Percentiles rank a stretch among this genome's conserved stretches.
Conservation (phyloP, 495 filamentous ascomycete species). For the Hypoxylon crocopeplum region DNA sequence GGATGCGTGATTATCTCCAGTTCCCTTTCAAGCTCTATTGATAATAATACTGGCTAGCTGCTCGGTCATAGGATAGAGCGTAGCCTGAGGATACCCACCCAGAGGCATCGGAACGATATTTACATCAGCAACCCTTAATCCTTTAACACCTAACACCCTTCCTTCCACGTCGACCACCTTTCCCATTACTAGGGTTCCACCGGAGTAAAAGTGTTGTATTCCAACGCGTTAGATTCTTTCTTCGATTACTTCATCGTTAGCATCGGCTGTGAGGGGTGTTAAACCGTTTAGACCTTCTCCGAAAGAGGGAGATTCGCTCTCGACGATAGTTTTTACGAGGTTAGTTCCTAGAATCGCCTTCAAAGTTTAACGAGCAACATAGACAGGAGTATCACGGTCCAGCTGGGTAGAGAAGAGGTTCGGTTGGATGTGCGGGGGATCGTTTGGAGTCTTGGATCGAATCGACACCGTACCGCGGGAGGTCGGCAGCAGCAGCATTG, state of each 20-base stretch:
- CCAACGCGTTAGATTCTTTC: conserved; percentile 20
- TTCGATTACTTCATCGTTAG: conserved; percentile 22
- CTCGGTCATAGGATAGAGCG: conserved; percentile 29
- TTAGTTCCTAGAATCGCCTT: conserved; percentile 2
- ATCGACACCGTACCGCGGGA: conserved; percentile 49
- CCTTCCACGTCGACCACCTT: conserved; percentile 54
- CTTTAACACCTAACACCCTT: conserved; percentile 56
- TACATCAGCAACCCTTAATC: conserved; percentile 64
- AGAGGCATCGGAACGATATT: conserved; percentile 55
- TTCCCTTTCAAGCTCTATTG: conserved; percentile 4
- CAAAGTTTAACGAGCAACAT: conserved; percentile 14
- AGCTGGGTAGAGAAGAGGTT: conserved; percentile 12
- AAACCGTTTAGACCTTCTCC: conserved; percentile 17
- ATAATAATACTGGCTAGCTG: conserved; percentile 27
- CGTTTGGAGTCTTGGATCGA: conserved; percentile 32
- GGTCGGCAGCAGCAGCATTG: conserved; percentile 44
- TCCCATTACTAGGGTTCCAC: conserved; percentile 65
- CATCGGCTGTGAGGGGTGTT: conserved; percentile 14
- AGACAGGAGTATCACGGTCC: conserved; percentile 22
- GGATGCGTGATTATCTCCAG: too few relatives aligned
- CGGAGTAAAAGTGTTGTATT: conserved; percentile 47
- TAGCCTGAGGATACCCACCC: conserved; percentile 22
- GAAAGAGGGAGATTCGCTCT: conserved; percentile 19
- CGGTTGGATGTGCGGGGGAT: conserved; percentile 11
- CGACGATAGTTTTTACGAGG: conserved; percentile 12